Conservation (phyloP, 331 rosid genomes). For the Acacia concinna region DNA sequence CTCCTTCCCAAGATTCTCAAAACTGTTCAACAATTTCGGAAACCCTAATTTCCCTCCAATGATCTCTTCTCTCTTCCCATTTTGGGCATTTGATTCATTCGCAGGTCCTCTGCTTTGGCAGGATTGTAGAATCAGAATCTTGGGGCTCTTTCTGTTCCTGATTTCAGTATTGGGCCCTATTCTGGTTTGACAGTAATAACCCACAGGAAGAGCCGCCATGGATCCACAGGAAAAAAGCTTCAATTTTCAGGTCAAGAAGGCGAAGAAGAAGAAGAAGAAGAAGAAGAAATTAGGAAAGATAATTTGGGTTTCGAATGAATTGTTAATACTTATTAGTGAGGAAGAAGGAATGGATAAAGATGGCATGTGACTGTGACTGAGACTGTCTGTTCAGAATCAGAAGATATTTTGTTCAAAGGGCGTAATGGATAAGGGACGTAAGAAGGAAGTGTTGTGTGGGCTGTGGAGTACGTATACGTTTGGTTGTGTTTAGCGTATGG, state of each 20-base stretch:
- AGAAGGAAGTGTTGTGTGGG: neutral
- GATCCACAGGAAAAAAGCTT: neutral
- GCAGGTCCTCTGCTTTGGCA: slow-evolving; percentile 30
- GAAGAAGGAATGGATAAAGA: neutral
- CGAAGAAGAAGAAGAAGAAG: neutral
- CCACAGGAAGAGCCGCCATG: slow-evolving; percentile 43
- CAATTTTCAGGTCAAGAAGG: neutral
- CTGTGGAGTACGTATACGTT: neutral
- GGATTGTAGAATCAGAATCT: slow-evolving; percentile 20
- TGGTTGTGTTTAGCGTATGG: neutral
- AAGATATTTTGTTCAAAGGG: neutral
- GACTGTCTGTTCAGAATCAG: neutral
- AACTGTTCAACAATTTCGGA: slow-evolving; percentile 28
- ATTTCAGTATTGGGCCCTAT: slow-evolving; percentile 5
- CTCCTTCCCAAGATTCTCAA: slow-evolving; percentile 34
- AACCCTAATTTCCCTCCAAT: slow-evolving; percentile 12
- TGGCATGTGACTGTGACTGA: neutral
- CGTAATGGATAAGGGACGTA: neutral
- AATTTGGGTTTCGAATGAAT: neutral
- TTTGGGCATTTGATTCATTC: slow-evolving; percentile 24
- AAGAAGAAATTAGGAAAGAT: neutral
- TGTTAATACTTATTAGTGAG: neutral
- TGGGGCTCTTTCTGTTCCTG: slow-evolving; percentile 22
- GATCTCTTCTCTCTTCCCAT: slow-evolving; percentile 32
- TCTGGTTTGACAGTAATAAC: slow-evolving; percentile 23